A percentile compares a stretch with the other conserved stretches of the same genome.
Conservation (phyloP, 2,329 filamentous ascomycete genomes). For the Tolypocladium paradoxum region DNA sequence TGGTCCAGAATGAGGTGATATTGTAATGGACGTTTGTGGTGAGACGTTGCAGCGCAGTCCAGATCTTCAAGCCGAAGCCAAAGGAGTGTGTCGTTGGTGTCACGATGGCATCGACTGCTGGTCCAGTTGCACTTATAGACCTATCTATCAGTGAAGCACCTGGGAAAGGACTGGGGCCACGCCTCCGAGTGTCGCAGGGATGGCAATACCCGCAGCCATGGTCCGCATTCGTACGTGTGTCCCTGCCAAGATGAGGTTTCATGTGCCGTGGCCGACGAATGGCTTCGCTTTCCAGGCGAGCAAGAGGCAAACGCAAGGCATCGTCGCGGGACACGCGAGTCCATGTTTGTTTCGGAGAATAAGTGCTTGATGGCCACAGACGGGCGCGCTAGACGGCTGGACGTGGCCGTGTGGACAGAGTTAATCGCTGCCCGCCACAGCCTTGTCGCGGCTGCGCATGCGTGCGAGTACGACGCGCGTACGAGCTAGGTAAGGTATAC, state of each 20-base stretch:
- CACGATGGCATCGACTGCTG: not conserved
- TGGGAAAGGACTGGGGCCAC: not conserved
- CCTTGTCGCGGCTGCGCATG: not conserved
- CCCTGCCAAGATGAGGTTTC: not conserved
- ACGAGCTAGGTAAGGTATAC: not conserved
- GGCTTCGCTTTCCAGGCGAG: not conserved
- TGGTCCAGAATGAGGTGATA: not conserved
- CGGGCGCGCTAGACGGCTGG: not conserved
- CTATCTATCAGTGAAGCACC: not conserved
- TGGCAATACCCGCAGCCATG: not conserved
- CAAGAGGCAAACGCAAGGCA: not conserved
- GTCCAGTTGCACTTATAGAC: not conserved
- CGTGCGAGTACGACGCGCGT: not conserved
- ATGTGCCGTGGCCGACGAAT: not conserved
- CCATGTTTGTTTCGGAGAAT: not conserved
- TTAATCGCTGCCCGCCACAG: not conserved
- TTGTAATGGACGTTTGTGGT: not conserved
- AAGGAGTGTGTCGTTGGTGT: not conserved
- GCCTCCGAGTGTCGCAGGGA: not conserved
- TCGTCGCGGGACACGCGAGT: not conserved
- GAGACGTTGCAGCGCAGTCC: conserved; percentile 5
- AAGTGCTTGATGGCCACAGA: not conserved
- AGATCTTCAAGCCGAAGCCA: conserved; percentile 1
- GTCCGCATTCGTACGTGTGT: not conserved
- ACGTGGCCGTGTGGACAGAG: not conserved